Conservation (phyloP, 306 rosid genomes). For the Rosa chinensis region DNA sequence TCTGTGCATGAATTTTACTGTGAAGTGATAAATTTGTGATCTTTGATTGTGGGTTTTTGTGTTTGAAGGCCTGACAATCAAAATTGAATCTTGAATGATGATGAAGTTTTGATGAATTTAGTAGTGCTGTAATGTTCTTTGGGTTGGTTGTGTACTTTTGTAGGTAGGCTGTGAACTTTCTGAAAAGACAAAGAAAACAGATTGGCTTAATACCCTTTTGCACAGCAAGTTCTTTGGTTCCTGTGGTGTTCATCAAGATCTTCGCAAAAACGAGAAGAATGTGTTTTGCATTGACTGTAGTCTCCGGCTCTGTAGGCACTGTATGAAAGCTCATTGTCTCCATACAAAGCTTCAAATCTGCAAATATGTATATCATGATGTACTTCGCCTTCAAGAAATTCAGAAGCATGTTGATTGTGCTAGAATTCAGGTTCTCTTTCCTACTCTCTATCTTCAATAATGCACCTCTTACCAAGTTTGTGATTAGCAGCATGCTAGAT, state of each 20-base stretch:
- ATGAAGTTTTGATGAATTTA: neutral
- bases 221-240: constrained; percentile 57
- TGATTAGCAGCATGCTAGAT: neutral
- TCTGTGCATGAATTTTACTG: neutral
- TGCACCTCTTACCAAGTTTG: neutral
- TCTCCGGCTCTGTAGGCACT: constrained; percentile 69
- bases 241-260: constrained; percentile 65
- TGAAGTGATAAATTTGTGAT: neutral
- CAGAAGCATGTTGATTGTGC: constrained; percentile 81
- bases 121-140: neutral
- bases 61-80: neutral
- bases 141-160: constrained; percentile 40
- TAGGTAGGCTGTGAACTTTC: constrained; percentile 52
- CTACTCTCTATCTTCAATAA: constrained; percentile 14
- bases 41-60: constrained; percentile 3
- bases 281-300: constrained; percentile 79
- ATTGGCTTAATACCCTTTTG: constrained; percentile 72
- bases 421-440: constrained; percentile 69
- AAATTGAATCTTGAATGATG: constrained; percentile 1
- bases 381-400: constrained; percentile 70
- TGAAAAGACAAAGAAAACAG: constrained; percentile 41
- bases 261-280: constrained; percentile 70
- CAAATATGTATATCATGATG: constrained; percentile 82
- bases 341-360: constrained; percentile 82
- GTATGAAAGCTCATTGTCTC: constrained; percentile 59